phyloP scores from a whole-genome alignment of 1,284 basidiomycete genomes.

The Ustilago shanxiensis region DNA sequence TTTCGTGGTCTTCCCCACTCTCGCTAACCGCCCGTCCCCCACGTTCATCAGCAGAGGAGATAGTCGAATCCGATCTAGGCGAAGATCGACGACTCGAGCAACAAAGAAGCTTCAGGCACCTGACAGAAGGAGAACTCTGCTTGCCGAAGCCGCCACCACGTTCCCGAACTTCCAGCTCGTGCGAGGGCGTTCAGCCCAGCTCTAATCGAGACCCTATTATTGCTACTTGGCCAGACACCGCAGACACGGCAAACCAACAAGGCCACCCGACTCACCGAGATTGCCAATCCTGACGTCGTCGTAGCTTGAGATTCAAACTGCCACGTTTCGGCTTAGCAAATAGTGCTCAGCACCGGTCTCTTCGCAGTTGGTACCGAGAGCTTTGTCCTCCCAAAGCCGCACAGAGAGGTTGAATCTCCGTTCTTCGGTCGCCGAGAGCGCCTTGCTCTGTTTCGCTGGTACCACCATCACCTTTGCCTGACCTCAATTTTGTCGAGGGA shows the following conservation, averaged over 20 bases:
- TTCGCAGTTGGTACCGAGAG: background rate
- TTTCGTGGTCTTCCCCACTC: background rate
- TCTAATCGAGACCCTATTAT: slow-evolving; percentile 5
- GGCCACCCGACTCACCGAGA: slow-evolving; percentile 3
- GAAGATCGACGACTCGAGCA: background rate
- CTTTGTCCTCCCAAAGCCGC: background rate
- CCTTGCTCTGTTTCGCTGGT: background rate
- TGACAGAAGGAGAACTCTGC: too few species aligned
- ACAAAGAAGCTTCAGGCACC: too few species aligned
- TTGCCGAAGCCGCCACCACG: too few species aligned
- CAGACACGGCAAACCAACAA: slow-evolving; percentile 5
- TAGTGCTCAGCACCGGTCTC: too few species aligned
- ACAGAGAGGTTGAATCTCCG: too few species aligned
- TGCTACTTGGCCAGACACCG: slow-evolving; percentile 9
- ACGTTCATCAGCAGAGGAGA: too few species aligned
- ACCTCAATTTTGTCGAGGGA: too few species aligned
- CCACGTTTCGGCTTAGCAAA: too few species aligned
- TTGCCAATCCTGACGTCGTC: background rate
- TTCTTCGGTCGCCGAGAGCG: background rate
- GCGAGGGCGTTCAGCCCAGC: too few species aligned
- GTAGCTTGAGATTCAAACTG: background rate
- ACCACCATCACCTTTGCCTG: background rate
- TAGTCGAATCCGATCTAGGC: background rate
- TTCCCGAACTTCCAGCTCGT: too few species aligned
- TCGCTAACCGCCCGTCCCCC: background rate